Base-by-base conservation (phyloP, 2,329 filamentous ascomycete species). In the Hirsutella thompsonii region DNA sequence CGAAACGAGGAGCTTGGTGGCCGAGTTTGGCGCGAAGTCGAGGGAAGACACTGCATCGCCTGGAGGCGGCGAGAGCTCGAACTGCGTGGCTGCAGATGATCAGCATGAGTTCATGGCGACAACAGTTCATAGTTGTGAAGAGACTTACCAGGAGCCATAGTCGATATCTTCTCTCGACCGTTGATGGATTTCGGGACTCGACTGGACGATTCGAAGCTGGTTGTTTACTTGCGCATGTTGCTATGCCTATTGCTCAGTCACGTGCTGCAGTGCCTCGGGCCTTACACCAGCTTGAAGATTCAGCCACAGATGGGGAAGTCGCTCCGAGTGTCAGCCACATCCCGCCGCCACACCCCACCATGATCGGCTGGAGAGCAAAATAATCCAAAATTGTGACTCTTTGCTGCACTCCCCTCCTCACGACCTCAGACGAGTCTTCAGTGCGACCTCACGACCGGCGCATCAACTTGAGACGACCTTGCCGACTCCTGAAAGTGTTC, bases 1-100 rank as follows among this genome's bases (percentile, higher is more conserved):
- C 10, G 89, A 83, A 52, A 90, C 89, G n/a, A 93, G 76, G 30
- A 98, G 73, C 51, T 80, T 82, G 41, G 72, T 77, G 3, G 81
- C 73, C n/a, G 80, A 78, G 46, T 72, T 67, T 29, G 87, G 84
- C 49, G 89, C 86, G 70, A 94, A 98, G 55, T 79, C 79, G 54
- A 96, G 69, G 20, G 87, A 73, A 37, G 90, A 94, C 53, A 96
- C 83, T 52, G 83, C 85, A 63, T 98, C 92, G 51, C 74, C 75
- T 10, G 92, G 92, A 37, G 88, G 81, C 52, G 86, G 77, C 45
- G 79, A 72, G 55, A 95, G 75, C 62, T 92, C 83, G 65, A 85
- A 89, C 70, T 94, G 87, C 49, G 79, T 70, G 60, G 73, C 74
- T 79, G 46, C 33, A 23, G n/a, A 13, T n/a, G 14, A 18, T 34